Evolutionary conservation across 202 grass and related monocot genomes (phyloP).

Genomic region (Setaria italica): DNA sequence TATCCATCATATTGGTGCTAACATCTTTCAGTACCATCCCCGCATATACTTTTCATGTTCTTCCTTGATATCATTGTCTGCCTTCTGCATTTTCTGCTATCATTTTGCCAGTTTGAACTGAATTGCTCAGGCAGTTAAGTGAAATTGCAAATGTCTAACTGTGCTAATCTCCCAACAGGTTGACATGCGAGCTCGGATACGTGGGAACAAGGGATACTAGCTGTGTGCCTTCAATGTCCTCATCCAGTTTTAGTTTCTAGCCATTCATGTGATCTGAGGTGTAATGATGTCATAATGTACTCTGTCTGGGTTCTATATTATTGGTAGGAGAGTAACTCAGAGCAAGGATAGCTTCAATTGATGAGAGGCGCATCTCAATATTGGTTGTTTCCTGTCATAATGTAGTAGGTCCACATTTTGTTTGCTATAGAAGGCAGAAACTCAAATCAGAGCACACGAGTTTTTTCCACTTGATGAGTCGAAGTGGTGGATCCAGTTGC

Average conservation of each 20-base stretch:
- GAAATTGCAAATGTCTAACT: conserved; percentile 31
- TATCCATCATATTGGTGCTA: neutral
- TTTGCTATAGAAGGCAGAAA: conserved; percentile 5
- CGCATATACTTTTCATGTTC: conserved; percentile 26
- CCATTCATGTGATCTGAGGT: conserved; percentile 6
- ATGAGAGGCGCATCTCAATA: neutral
- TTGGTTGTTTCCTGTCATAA: neutral
- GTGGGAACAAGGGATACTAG: conserved; percentile 95
- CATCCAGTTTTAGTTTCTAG: conserved; percentile 14
- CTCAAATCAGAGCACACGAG: neutral
- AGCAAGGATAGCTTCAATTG: neutral
- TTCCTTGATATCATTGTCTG: neutral
- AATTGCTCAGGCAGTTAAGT: neutral
- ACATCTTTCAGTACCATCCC: neutral
- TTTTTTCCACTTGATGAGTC: neutral
- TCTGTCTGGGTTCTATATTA: neutral
- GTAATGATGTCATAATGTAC: conserved; percentile 32
- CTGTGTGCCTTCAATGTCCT: neutral
- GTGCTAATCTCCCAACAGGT: conserved; percentile 63
- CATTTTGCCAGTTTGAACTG: conserved; percentile 18
- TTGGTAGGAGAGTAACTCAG: neutral
- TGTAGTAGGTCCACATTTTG: neutral
- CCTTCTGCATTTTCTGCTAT: neutral
- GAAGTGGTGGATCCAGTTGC: conserved; percentile 28
- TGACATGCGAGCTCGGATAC: conserved; percentile 97